phyloP scores from a whole-genome alignment of 208 protist genomes.

The Porcisia hertigi region DNA sequence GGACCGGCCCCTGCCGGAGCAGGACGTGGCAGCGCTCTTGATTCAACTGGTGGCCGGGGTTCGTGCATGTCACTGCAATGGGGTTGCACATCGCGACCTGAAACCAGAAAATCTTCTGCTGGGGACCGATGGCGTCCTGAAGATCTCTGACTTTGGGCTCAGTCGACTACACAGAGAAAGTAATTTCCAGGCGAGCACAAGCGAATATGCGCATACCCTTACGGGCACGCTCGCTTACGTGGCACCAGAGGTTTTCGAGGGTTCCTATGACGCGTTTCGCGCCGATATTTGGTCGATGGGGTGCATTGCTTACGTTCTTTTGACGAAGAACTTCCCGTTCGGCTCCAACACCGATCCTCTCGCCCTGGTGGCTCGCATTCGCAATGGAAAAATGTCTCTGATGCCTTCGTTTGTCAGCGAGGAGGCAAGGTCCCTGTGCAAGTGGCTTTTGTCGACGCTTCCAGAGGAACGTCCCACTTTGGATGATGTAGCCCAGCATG shows the following conservation, averaged over 20 bases:
- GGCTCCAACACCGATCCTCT: conserved; percentile 59
- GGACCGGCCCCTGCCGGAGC: conserved; percentile 50
- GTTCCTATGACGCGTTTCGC: conserved; percentile 82
- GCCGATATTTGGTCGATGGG: conserved; percentile 90
- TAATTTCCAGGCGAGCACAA: conserved; percentile 55
- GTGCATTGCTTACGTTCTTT: conserved; percentile 80
- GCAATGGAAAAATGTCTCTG: conserved; percentile 41
- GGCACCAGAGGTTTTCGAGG: conserved; percentile 78
- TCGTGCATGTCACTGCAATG: conserved; percentile 72
- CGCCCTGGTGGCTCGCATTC: conserved; percentile 59
- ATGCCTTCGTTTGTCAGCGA: conserved; percentile 63
- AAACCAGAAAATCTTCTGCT: conserved; percentile 95
- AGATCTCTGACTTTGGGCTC: conserved; percentile 91
- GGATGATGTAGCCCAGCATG: conserved; percentile 66
- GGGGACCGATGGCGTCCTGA: conserved; percentile 62
- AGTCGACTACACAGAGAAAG: conserved; percentile 79
- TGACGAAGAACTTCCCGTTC: conserved; percentile 88
- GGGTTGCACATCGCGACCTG: conserved; percentile 93
- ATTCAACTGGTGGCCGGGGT: conserved; percentile 78
- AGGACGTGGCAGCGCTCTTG: conserved; percentile 66
- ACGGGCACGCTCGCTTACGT: conserved; percentile 85
- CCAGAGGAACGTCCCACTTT: conserved; percentile 68
- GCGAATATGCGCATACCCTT: conserved; percentile 75
- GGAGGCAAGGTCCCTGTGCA: conserved; percentile 59
- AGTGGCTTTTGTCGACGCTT: conserved; percentile 57